Base-by-base conservation (phyloP, 2,329 filamentous ascomycete genomes). In the Allantophomopsis cytisporea region DNA sequence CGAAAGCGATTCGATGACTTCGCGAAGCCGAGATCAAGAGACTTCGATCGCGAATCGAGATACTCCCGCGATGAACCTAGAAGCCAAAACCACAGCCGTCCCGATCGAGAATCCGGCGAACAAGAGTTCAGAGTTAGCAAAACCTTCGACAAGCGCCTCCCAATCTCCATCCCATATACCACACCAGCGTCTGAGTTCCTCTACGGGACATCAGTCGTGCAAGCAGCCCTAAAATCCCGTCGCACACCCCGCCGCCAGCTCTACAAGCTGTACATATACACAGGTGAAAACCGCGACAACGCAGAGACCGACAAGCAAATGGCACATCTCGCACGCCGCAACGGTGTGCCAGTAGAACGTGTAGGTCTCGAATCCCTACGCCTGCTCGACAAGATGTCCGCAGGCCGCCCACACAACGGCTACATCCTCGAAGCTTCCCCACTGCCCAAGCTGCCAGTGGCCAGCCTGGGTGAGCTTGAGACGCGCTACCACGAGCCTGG, bases 111-210 rank as follows among this genome's bases (percentile, higher is more conserved):
- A 6, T 28, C 23, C 23, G 10, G 23, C 8, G 23, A 28, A 8
- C 23, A 28, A 28, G 23, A 28, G 10, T 28, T 28, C 8, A 28
- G 10, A 28, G 23, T 31, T 13, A 31, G 23, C 23, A 30, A 8
- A 31, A 35, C 38, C 5, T 35, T 38, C 6, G 45, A 50, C 20
- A 54, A 45, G 33, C 39, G 47, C n/a, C 43, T 55, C 3, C 56
- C 56, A 7, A 31, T 58, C 14, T 49, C 53, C 6, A 67, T 83
- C 14, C 74, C 76, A 1, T 80, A 89, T 54, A 86, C 84, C 0
- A 93, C 86, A 1, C 82, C 89, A 0, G 84, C 85, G 5, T 94
- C 88, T 0, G 82, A 94, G 45, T 96, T 95, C 50, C 66, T 98
- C 2, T 96, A 94, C 54, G 91, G 91, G 5, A 74, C 73, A 35